Evolutionary conservation across 345 rosid genomes (phyloP), one percentile per base, ranked within the genome.

Genomic region (Barbarea vulgaris): DNA sequence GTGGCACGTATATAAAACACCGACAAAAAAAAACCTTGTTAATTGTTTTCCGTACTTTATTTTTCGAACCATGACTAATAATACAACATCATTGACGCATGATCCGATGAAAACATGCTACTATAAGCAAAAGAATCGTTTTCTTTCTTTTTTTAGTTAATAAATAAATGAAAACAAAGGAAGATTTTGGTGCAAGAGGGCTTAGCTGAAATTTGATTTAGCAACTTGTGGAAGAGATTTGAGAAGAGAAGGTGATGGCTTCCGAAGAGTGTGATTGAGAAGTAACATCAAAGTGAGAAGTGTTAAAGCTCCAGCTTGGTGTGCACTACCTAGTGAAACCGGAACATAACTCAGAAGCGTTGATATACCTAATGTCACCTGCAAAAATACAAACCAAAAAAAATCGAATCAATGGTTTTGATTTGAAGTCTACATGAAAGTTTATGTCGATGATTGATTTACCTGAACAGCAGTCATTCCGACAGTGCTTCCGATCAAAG

Each of bases 391-490:
- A 4, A 46, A 2, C n/a, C n/a, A 25, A 1, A 9, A 10, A 4
- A 72, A 39, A 7, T 11, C 6, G 0, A 39, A 52, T 67, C 60
- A 36, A 42, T 11, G 14, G 51, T 21, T 71, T 48, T 71, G 36
- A 58, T 72, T 24, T 51, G 10, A 39, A 18, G 33, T 50, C 37
- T 66, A 7, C 46, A 51, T 30, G 22, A 64, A 47, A n/a, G n/a
- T 31, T 22, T 10, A 3, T 46, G 78, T 54, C 13, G 47, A 52
- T 11, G 36, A 52, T 11, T 67, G 59, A 63, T 62, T 62, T 8
- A 95, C 97, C 93, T 95, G 97, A 67, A 92, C 88, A 66, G 85
- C 78, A 71, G 93, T 90, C 96, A 89, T 87, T 84, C 96, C 96
- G 0, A 85, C 66, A 1, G 91, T 87, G 80, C 83, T 84, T 56